phyloP scores from a whole-genome alignment of 495 filamentous ascomycete species.

The Aspergillus bridgeri region DNA sequence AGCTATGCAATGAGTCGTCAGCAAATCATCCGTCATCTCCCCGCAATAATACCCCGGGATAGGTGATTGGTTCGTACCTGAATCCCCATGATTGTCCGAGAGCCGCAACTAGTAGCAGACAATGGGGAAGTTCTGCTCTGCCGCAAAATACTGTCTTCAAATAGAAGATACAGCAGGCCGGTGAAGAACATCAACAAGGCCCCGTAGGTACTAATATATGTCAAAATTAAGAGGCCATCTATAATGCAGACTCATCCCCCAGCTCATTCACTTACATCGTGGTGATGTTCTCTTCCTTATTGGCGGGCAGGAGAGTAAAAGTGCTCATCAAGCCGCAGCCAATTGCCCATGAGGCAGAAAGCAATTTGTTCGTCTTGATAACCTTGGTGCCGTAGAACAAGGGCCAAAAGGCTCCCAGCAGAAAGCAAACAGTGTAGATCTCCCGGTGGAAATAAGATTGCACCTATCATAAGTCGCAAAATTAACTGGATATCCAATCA shows the following conservation, averaged over 20 bases:
- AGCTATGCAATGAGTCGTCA: conserved; percentile 36
- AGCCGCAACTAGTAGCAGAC: conserved; percentile 37
- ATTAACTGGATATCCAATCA: not conserved
- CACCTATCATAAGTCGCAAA: conserved; percentile 41
- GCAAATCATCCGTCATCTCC: not conserved
- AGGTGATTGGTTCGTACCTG: conserved; percentile 38
- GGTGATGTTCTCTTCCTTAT: conserved; percentile 73
- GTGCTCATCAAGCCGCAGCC: conserved; percentile 80
- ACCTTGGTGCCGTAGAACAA: conserved; percentile 69
- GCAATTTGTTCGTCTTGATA: conserved; percentile 54
- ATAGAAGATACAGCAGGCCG: conserved; percentile 76
- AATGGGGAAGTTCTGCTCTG: conserved; percentile 13
- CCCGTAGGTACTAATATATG: conserved; percentile 59
- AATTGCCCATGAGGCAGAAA: conserved; percentile 71
- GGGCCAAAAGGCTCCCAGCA: conserved; percentile 76
- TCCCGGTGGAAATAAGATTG: conserved; percentile 89
- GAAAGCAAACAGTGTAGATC: conserved; percentile 78
- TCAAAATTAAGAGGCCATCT: conserved; percentile 20
- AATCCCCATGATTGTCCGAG: conserved; percentile 53
- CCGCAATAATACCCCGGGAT: not conserved
- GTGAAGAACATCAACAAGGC: conserved; percentile 75
- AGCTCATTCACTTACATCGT: conserved; percentile 57
- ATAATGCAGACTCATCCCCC: no score
- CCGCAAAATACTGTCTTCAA: conserved; percentile 66
- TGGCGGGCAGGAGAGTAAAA: conserved; percentile 85